phyloP scores from a whole-genome alignment of 2,329 filamentous ascomycete species.

The Chalaropsis ovoidea region DNA sequence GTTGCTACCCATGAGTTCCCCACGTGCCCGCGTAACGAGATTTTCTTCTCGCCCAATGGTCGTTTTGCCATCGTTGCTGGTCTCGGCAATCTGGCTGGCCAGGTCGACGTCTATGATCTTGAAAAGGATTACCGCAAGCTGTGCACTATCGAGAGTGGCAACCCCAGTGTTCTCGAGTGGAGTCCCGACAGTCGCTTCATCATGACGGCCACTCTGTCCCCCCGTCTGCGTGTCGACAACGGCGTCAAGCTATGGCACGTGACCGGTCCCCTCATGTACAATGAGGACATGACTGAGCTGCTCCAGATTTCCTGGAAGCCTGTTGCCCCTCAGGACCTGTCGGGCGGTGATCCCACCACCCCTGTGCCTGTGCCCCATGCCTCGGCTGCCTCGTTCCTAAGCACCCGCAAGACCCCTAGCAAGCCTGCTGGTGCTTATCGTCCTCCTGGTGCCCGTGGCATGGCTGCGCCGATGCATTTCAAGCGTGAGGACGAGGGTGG shows the following conservation, averaged over 20 bases:
- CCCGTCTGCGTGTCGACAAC: slow-evolving; percentile 90
- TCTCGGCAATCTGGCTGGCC: slow-evolving; percentile 92
- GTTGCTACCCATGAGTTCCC: slow-evolving; percentile 76
- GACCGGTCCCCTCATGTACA: slow-evolving; percentile 80
- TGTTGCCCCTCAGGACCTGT: slow-evolving; percentile 49
- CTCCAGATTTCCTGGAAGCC: slow-evolving; percentile 89
- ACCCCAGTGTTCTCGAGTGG: slow-evolving; percentile 94
- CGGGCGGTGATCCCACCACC: slow-evolving; percentile 58
- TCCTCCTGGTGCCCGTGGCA: slow-evolving; percentile 83
- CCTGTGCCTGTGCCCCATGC: slow-evolving; percentile 67
- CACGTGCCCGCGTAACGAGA: slow-evolving; percentile 83
- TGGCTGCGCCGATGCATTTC: slow-evolving; percentile 82
- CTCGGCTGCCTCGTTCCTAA: slow-evolving; percentile 72
- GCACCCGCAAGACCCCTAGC: slow-evolving; percentile 82
- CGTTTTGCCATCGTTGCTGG: slow-evolving; percentile 89
- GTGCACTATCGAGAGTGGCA: slow-evolving; percentile 86
- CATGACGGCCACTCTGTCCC: slow-evolving; percentile 94
- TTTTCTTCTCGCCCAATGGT: slow-evolving; percentile 85
- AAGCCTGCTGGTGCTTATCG: slow-evolving; percentile 97
- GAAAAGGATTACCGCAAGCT: slow-evolving; percentile 90
- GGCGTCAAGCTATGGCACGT: slow-evolving; percentile 94
- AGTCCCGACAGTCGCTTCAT: slow-evolving; percentile 92
- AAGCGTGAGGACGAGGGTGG: slow-evolving; percentile 97
- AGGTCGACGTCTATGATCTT: slow-evolving; percentile 91
- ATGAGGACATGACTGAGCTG: slow-evolving; percentile 86